Evolutionary conservation across 2,329 filamentous ascomycete genomes (phyloP), one percentile per base, ranked within the genome.

Genomic region (Alternaria rosae): DNA sequence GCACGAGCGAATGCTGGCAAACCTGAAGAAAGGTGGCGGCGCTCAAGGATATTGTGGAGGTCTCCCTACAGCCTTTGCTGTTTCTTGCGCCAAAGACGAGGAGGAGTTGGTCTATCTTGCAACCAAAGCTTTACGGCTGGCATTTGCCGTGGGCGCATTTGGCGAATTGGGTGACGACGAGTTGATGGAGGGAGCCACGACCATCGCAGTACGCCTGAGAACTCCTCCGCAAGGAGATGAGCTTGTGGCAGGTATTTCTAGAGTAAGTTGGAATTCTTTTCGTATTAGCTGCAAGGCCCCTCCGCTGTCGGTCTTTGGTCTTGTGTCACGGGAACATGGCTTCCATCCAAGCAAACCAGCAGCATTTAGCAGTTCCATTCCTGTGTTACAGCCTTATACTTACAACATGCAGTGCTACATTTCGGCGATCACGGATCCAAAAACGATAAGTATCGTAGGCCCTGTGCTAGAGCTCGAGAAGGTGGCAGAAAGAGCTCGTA

Each of bases 371-470:
- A 26, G 3, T 17, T n/a, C 17, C 17, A 15, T 43, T n/a, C 25
- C 7, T 25, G 23, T 51, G 17, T 53, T 3, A 52, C 11, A 43
- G 15, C 3, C 26, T 23, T n/a, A 17, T 54, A 41, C 62, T 64
- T n/a, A 64, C 54, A 52, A 35, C 13, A 11, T 21, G 17, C 20
- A 65, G 62, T 62, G 51, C 20, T 70, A 72, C 42, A 57, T 71
- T 52, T 72, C 70, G 2, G 70, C 70, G 2, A 55, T 71, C 23
- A 71, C 69, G 13, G 70, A 71, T 23, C 69, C 70, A 17, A 70
- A 63, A 59, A 69, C 66, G 9, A 57, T 72, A 38, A 72, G 70
- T 55, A 62, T 71, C 15, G 70, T 72, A 12, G 67, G 67, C 11
- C 52, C 65, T 8, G 61, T 61, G 4, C 42, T 32, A 5, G 50